Percentiles rank a stretch among this genome's conserved stretches.
Conservation (phyloP, 164 flowering plant species). For the Sextonia rubra region DNA sequence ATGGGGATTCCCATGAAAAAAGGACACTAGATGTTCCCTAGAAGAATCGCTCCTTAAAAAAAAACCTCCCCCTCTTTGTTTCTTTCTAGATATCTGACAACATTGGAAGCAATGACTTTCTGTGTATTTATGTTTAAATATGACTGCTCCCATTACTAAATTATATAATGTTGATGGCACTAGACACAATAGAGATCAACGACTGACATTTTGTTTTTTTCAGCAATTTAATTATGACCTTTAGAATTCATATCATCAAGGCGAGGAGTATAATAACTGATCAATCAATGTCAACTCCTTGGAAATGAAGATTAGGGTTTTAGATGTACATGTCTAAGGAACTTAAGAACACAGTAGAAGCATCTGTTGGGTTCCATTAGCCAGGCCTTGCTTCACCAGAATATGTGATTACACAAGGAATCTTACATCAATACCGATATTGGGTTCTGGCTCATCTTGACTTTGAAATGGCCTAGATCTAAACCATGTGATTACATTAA, state of each 20-base stretch:
- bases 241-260: constrained; percentile 19
- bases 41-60: constrained; percentile 8
- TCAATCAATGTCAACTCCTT: constrained; percentile 39
- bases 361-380: background rate
- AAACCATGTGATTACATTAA: background rate
- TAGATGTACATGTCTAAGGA: background rate
- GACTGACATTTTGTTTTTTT: constrained; percentile 39
- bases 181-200: constrained; percentile 22
- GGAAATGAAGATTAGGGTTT: constrained; percentile 15
- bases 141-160: background rate
- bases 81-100: constrained; percentile 10
- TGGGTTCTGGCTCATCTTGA: background rate
- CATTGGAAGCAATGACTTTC: constrained; percentile 7
- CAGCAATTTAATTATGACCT: constrained; percentile 7
- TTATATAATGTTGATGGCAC: constrained; percentile 16
- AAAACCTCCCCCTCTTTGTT: constrained; percentile 1
- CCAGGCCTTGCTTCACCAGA: background rate
- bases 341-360: background rate
- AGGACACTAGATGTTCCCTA: constrained; percentile 17
- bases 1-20: constrained; percentile 22
- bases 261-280: constrained; percentile 8
- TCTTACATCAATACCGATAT: background rate
- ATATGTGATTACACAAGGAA: background rate
- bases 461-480: background rate
- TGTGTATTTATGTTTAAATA: background rate